Base-by-base conservation (phyloP, 768 basidiomycete genomes). In the Hemileccinum impolitum region DNA sequence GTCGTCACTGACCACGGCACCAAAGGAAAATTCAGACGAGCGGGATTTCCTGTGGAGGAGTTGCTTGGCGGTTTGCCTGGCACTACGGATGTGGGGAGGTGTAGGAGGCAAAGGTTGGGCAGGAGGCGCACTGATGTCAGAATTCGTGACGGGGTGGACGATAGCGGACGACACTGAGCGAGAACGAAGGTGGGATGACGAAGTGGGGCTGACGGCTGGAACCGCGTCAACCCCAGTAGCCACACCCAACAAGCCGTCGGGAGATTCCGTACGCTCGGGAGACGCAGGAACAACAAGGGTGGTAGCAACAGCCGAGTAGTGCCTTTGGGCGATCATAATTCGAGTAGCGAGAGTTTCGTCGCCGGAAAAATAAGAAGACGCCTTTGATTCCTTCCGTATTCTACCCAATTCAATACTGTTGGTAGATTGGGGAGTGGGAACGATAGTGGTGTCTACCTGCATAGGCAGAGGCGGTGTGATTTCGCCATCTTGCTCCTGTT, bases 251-350 rank as follows among this genome's bases (percentile, higher is more conserved):
- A 58, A 28, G 13, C 46, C 44, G 7, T 46, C 32, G 7, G 47
- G 36, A n/a, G 25, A n/a, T 25, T 49, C 48, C 17, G 46, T 43
- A 54, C 67, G 71, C 28, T 77, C 74, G 18, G 75, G 74, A 4
- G 78, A 78, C 7, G 70, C 67, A 23, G 79, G 71, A 32, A 87
- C 71, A 4, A 81, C 68, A 30, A 87, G 67, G 4, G 83, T 86
- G 48, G 80, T 81, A 3, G 85, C 86, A 40, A 87, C 69, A 1
- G 84, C 70, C 3, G 86, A 87, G 57, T 85, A 87, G 62, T 87
- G 86, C 39, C 81, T 72, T 61, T 87, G 82, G 0, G 85, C 86
- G 45, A 85, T 68, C 84, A 87, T 85, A 58, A 87, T 82, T 50
- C 70, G 71, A 26, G 79, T 78, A 34, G 78, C 50, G n/a, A 49